Percentiles rank a stretch among this genome's conserved stretches.
phyloP scores from a whole-genome alignment of 2,329 filamentous ascomycete species.

The Podosphaera leucotricha region DNA sequence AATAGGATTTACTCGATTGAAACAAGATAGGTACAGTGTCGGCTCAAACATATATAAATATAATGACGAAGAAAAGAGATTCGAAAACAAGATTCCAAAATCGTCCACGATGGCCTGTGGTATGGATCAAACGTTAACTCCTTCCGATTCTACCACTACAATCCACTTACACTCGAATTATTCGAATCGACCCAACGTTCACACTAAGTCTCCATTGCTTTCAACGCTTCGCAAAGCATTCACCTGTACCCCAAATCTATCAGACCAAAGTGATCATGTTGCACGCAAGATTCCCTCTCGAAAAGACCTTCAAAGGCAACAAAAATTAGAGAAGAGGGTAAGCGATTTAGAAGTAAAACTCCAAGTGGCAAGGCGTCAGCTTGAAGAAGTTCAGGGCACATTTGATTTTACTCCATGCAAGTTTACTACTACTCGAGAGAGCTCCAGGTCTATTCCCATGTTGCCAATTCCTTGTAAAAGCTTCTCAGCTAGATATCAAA shows the following conservation, averaged over 20 bases:
- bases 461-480: not conserved
- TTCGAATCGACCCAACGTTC: constrained; percentile 6
- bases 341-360: constrained; percentile 36
- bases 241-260: not conserved
- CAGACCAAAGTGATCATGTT: not conserved
- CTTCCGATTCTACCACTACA: constrained; percentile 1
- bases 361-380: constrained; percentile 27
- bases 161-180: constrained; percentile 3
- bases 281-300: constrained; percentile 21
- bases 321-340: constrained; percentile 32
- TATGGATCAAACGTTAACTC: not conserved
- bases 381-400: constrained; percentile 11
- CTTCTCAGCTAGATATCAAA: not conserved
- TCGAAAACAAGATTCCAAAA: constrained; percentile 9
- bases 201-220: constrained; percentile 6
- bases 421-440: not conserved
- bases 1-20: not conserved
- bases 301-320: constrained; percentile 31
- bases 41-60: constrained; percentile 3
- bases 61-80: constrained; percentile 5
- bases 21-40: not conserved
- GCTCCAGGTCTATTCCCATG: not conserved
- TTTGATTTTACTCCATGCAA: not conserved
- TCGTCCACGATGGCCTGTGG: constrained; percentile 1
- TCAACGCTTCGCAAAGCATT: constrained; percentile 7